These are phyloP conservation scores for Mortierella sp. DNA, from an alignment of 371 early-diverging fungal genomes.

Conservation along the genomic window DNA sequence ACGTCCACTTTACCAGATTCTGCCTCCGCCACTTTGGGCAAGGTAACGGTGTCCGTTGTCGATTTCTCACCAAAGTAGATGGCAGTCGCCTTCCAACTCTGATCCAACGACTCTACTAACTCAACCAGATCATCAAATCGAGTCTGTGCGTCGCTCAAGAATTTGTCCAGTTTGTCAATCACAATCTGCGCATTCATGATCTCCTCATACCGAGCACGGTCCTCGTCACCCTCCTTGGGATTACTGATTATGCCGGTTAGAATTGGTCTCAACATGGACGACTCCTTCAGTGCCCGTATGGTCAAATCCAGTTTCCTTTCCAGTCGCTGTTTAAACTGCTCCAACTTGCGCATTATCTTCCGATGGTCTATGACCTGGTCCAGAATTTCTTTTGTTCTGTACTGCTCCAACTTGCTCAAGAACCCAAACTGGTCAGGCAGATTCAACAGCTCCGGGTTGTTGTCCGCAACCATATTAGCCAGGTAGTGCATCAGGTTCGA, in stretches of 20 bases:
- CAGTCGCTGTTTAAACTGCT: constrained; percentile 13
- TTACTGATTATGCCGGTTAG: not conserved
- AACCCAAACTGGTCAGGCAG: constrained; percentile 35
- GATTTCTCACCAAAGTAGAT: constrained; percentile 53
- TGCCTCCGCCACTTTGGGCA: too few species aligned
- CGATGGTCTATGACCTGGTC: constrained; percentile 48
- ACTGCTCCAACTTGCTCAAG: constrained; percentile 40
- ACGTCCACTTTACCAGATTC: too few species aligned
- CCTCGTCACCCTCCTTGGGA: not conserved
- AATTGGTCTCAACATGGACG: not conserved
- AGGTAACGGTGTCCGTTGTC: constrained; percentile 5
- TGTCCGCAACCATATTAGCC: constrained; percentile 43
- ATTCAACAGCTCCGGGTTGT: constrained; percentile 37
- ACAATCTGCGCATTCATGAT: constrained; percentile 17
- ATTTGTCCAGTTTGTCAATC: constrained; percentile 27
- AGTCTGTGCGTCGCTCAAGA: constrained; percentile 34
- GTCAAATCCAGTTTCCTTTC: constrained; percentile 13
- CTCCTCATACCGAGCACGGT: constrained; percentile 11
- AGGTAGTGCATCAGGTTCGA: constrained; percentile 53
- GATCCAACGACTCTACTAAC: constrained; percentile 25
- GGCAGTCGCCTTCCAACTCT: constrained; percentile 49
- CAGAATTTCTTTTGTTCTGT: constrained; percentile 39
- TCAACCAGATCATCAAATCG: constrained; percentile 42
- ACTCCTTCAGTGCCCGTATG: not conserved
- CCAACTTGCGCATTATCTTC: constrained; percentile 22